These are phyloP conservation scores for Parsonsia alboflavescens DNA, from an alignment of 257 asterid genomes.

Conservation along the genomic window DNA sequence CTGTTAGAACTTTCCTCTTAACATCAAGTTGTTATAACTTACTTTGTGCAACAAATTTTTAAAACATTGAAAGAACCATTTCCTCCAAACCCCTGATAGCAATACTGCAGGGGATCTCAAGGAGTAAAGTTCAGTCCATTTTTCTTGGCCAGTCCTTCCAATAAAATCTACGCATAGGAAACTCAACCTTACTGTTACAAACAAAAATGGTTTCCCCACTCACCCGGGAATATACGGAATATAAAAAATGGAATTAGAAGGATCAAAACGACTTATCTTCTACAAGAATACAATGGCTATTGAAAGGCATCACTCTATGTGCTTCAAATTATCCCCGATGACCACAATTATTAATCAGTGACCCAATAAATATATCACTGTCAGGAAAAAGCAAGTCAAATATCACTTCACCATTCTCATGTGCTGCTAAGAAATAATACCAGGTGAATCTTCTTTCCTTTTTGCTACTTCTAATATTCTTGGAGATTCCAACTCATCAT, in stretches of 20 bases:
- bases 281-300: not conserved
- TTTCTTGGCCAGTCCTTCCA: not conserved
- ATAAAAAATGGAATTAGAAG: not conserved
- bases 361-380: not conserved
- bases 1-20: not conserved
- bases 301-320: not conserved
- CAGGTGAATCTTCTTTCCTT: slow-evolving; percentile 48
- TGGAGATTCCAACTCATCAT: slow-evolving; percentile 50
- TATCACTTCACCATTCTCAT: slow-evolving; percentile 12
- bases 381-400: slow-evolving; percentile 5
- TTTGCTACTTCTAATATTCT: slow-evolving; percentile 39
- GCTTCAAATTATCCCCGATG: not conserved
- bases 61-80: not conserved
- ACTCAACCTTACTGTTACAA: not conserved
- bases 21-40: not conserved
- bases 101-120: not conserved
- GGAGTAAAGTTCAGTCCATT: not conserved
- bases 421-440: slow-evolving; percentile 31
- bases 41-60: not conserved
- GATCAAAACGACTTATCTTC: not conserved
- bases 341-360: not conserved
- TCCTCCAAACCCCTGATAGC: not conserved
- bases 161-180: not conserved
- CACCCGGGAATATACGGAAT: not conserved
- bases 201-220: not conserved